Conservation (phyloP, 1,284 basidiomycete genomes). For the Heterobasidion irregulare region DNA sequence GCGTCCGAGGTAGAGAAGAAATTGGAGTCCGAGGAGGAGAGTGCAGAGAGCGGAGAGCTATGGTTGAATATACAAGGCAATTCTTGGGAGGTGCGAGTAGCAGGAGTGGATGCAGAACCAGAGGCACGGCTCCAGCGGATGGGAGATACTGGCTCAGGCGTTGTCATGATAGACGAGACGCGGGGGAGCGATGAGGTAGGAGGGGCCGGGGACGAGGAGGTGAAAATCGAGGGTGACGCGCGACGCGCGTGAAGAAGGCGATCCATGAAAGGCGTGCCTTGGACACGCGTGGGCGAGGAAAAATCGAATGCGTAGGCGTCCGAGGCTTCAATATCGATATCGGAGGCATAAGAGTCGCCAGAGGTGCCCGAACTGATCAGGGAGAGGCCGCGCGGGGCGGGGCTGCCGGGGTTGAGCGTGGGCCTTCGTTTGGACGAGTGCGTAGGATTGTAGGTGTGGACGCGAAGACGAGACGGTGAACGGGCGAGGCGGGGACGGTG, state of each 20-base stretch:
- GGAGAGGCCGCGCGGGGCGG: background rate
- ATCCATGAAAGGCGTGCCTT: slow-evolving; percentile 1
- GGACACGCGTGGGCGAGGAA: background rate
- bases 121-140: background rate
- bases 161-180: background rate
- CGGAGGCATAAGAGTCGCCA: too few relatives aligned
- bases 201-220: slow-evolving; percentile 11
- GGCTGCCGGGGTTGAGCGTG: background rate
- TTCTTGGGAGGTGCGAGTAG: slow-evolving; percentile 2
- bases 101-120: background rate
- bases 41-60: background rate
- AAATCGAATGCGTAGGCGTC: background rate
- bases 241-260: background rate
- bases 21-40: background rate
- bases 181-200: slow-evolving; percentile 5
- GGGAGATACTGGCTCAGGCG: background rate
- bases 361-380: background rate
- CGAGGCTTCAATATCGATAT: too few relatives aligned
- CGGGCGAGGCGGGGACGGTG: background rate
- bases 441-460: background rate
- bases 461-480: background rate
- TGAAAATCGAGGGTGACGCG: background rate
- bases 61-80: background rate
- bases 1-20: background rate
- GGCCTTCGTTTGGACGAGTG: too few relatives aligned